Conservation (phyloP, 2,329 filamentous ascomycete species). For the Fusarium brachygibbosum region DNA sequence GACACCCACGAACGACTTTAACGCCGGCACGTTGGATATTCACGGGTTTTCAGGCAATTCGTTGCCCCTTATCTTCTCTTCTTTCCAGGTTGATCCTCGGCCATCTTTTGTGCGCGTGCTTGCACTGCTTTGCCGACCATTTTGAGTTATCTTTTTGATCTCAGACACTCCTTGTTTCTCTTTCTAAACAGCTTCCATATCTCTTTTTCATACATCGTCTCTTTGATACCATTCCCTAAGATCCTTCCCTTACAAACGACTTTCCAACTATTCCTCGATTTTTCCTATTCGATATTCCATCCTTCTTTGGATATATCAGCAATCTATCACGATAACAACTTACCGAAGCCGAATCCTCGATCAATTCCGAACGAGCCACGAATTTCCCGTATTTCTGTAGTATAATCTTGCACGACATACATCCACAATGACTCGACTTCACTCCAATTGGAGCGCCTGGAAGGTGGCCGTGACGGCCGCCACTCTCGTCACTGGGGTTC, state of each 20-base stretch:
- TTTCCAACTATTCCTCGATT: slow-evolving; percentile 28
- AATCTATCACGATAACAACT: slow-evolving; percentile 39
- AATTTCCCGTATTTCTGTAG: slow-evolving; percentile 44
- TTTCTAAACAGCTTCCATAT: slow-evolving; percentile 21
- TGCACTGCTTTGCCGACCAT: slow-evolving; percentile 45
- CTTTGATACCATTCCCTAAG: slow-evolving; percentile 48
- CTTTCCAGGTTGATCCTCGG: slow-evolving; percentile 70
- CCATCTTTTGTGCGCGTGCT: slow-evolving; percentile 55
- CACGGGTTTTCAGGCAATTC: slow-evolving; percentile 44
- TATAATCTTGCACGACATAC: slow-evolving; percentile 36
- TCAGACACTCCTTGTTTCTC: slow-evolving; percentile 39
- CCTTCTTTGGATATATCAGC: slow-evolving; percentile 34
- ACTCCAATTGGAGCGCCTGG: slow-evolving; percentile 51
- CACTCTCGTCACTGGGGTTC: slow-evolving; percentile 61
- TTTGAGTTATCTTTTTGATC: slow-evolving; percentile 41
- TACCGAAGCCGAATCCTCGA: slow-evolving; percentile 38
- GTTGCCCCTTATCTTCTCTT: slow-evolving; percentile 47
- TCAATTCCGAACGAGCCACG: slow-evolving; percentile 40
- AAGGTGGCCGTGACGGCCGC: slow-evolving; percentile 54
- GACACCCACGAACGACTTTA: slow-evolving; percentile 36
- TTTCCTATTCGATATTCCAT: slow-evolving; percentile 19
- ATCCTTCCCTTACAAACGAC: slow-evolving; percentile 31
- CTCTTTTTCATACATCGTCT: slow-evolving; percentile 23
- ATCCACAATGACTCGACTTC: slow-evolving; percentile 53
- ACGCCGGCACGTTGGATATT: slow-evolving; percentile 47